These are phyloP conservation scores for Porcisia hertigi DNA, from an alignment of 208 protist species.

Conservation along the genomic window DNA sequence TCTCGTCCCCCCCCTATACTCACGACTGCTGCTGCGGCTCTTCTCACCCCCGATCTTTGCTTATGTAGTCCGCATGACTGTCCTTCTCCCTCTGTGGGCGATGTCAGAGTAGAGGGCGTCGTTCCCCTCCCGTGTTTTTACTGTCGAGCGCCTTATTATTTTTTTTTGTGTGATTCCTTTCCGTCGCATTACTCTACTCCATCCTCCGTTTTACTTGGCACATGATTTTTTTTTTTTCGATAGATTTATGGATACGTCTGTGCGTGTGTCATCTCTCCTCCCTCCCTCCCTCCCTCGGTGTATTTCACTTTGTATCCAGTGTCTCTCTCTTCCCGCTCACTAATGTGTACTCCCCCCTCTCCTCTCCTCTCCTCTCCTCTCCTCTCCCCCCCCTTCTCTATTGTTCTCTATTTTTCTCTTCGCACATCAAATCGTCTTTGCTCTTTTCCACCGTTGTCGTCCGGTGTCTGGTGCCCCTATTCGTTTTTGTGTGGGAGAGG, in stretches of 20 bases:
- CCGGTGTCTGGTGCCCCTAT: neutral
- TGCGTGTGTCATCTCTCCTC: neutral
- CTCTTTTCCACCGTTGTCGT: neutral
- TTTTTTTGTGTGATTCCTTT: neutral
- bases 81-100: neutral
- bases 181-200: neutral
- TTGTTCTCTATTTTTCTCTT: neutral
- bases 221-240: neutral
- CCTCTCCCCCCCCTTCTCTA: neutral
- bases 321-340: neutral
- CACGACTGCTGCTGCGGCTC: neutral
- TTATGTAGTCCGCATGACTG: neutral
- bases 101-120: too few species aligned
- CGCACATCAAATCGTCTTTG: neutral
- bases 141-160: neutral
- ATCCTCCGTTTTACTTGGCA: neutral
- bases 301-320: neutral
- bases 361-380: neutral
- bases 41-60: conserved; percentile 5
- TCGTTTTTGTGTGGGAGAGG: neutral
- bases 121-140: neutral
- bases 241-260: neutral
- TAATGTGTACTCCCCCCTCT: neutral
- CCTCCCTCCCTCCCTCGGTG: neutral
- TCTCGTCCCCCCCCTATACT: neutral